Evolutionary conservation across 306 rosid species (phyloP).

Genomic region (Myrica gale): DNA sequence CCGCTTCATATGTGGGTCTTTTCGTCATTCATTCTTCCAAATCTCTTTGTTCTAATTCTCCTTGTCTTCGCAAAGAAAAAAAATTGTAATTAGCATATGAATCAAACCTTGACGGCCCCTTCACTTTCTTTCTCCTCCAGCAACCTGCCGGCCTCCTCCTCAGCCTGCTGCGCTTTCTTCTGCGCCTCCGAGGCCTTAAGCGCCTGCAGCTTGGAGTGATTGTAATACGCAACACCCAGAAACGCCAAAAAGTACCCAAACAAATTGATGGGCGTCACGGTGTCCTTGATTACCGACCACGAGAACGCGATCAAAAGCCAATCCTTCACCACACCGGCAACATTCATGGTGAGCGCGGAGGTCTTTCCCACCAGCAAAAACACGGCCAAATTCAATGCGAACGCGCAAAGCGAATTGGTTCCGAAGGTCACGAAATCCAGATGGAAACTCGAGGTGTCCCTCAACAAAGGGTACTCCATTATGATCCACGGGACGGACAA

Average conservation of each 20-base stretch:
- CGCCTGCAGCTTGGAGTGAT: slow-evolving; percentile 88
- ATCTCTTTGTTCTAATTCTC: slow-evolving; percentile 11
- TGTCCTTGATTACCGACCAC: slow-evolving; percentile 97
- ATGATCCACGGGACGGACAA: slow-evolving; percentile 75
- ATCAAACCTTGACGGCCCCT: slow-evolving; percentile 60
- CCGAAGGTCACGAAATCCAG: slow-evolving; percentile 68
- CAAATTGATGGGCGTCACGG: slow-evolving; percentile 73
- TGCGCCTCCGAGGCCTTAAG: slow-evolving; percentile 85
- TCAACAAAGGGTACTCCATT: slow-evolving; percentile 71
- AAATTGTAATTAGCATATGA: slow-evolving; percentile 16
- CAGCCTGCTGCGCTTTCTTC: slow-evolving; percentile 77
- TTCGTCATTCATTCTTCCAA: neutral
- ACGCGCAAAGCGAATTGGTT: slow-evolving; percentile 74
- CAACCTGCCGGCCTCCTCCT: slow-evolving; percentile 89
- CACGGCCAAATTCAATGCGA: slow-evolving; percentile 83
- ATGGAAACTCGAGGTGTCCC: slow-evolving; percentile 74
- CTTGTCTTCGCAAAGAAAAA: slow-evolving; percentile 18
- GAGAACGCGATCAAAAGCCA: slow-evolving; percentile 95
- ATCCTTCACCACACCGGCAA: slow-evolving; percentile 96
- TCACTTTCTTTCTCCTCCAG: slow-evolving; percentile 73
- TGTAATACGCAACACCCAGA: slow-evolving; percentile 83
- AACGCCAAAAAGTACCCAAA: slow-evolving; percentile 84
- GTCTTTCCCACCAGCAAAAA: slow-evolving; percentile 93
- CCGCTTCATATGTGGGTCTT: neutral
- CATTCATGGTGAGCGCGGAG: slow-evolving; percentile 95